Conservation (phyloP, 2,329 filamentous ascomycete genomes). For the Dactylonectria estremocensis region DNA sequence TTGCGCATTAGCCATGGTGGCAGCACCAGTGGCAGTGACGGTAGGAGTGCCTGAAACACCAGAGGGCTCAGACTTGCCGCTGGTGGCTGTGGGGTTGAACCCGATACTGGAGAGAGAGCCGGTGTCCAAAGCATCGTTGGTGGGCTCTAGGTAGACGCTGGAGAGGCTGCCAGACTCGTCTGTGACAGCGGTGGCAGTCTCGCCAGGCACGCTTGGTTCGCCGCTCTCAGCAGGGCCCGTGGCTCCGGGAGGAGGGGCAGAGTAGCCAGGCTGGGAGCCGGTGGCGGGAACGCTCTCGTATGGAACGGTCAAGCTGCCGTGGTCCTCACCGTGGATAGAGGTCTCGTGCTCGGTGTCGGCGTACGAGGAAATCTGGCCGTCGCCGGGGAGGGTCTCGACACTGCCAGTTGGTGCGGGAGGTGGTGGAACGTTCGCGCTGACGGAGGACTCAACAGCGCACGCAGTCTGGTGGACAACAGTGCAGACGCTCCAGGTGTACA, state of each 20-base stretch:
- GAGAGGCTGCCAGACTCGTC: conserved; percentile 38
- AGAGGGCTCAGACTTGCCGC: conserved; percentile 34
- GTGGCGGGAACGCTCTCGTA: conserved; percentile 24
- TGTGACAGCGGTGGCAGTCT: conserved; percentile 39
- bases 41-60: conserved; percentile 47
- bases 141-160: conserved; percentile 35
- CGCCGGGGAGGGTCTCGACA: conserved; percentile 27
- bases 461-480: conserved; percentile 53
- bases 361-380: conserved; percentile 31
- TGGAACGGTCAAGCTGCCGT: conserved; percentile 32
- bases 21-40: conserved; percentile 52
- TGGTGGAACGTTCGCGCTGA: conserved; percentile 35
- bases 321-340: conserved; percentile 34
- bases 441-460: conserved; percentile 52
- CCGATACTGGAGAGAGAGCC: conserved; percentile 27
- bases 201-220: conserved; percentile 29
- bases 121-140: conserved; percentile 36
- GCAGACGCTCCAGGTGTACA: conserved; percentile 57
- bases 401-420: conserved; percentile 25
- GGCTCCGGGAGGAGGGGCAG: conserved; percentile 23
- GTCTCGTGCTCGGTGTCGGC: conserved; percentile 25
- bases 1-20: conserved; percentile 39
- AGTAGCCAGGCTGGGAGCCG: conserved; percentile 34
- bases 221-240: conserved; percentile 28
- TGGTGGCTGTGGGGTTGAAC: conserved; percentile 37